Conservation (phyloP, 495 filamentous ascomycete genomes). For the Parathielavia hyrcaniae region DNA sequence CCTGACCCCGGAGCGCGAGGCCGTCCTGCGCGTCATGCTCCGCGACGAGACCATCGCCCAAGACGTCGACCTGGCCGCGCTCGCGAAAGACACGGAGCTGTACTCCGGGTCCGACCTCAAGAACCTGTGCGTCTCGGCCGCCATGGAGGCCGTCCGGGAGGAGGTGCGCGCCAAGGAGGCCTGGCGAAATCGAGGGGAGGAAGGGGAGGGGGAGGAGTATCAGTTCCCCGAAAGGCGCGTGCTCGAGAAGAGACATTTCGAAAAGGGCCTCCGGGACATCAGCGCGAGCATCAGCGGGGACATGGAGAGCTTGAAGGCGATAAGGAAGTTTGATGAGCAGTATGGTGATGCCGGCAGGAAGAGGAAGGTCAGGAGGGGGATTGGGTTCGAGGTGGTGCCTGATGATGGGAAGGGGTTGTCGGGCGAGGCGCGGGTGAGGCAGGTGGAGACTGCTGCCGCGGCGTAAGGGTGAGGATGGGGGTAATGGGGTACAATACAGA, state of each 20-base stretch:
- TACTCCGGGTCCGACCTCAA: slow-evolving; percentile 97
- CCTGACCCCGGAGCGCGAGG: slow-evolving; percentile 63
- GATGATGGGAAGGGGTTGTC: slow-evolving; percentile 15
- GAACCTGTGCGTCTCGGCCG: slow-evolving; percentile 85
- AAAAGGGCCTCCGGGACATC: slow-evolving; percentile 81
- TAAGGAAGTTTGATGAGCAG: slow-evolving; percentile 93
- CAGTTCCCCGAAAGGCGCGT: slow-evolving; percentile 61
- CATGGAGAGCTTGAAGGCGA: slow-evolving; percentile 78
- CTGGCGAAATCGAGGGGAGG: slow-evolving; percentile 27
- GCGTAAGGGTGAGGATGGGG: background rate
- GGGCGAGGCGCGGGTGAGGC: slow-evolving; percentile 31
- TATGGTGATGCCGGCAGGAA: slow-evolving; percentile 82
- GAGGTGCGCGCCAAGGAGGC: slow-evolving; percentile 50
- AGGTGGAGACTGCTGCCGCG: slow-evolving; percentile 13
- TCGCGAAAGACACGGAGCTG: slow-evolving; percentile 75
- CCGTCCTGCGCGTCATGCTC: slow-evolving; percentile 80
- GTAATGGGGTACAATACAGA: background rate
- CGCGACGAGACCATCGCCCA: slow-evolving; percentile 65
- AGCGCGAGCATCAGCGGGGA: slow-evolving; percentile 91
- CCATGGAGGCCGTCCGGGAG: slow-evolving; percentile 80
- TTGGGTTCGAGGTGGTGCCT: slow-evolving; percentile 58
- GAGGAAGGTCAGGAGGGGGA: slow-evolving; percentile 54
- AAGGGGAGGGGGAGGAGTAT: slow-evolving; percentile 39
- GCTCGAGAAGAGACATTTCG: slow-evolving; percentile 65
- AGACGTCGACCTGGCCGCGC: slow-evolving; percentile 59